Base-by-base conservation (phyloP, 306 rosid genomes). In the Benincasa hispida region DNA sequence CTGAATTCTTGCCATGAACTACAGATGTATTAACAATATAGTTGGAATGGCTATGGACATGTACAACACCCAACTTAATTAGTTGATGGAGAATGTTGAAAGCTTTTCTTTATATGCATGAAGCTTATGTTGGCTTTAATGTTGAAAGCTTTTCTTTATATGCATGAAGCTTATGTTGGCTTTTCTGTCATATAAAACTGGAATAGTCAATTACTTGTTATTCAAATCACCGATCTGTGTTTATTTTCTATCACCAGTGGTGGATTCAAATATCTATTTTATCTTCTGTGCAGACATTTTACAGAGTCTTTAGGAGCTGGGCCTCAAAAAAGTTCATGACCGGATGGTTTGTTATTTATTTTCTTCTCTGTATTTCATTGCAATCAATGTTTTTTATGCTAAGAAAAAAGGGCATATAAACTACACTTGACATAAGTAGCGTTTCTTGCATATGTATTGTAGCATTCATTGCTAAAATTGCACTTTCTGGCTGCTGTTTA, bases 311-410 rank as follows among this genome's bases (percentile, higher is more conserved):
- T 70, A 83, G 93, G 80, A 91, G 97, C 87, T 91, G 97, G 97
- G 89, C 96, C 12, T 91, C 97, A 2, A 89, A 91, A 72, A 91
- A 91, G 85, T 91, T 91, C 83, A 91, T 91, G 97, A 89, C 96
- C 0, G 97, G 97, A 85, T 91, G 97, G 97, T 91, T 42, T 75
- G 73, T 75, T 82, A 83, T 74, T 69, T 76, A 70, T 74, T 77
- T 55, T 42, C 11, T 22, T 24, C 76, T 21, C n/a, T 59, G 59
- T 69, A 54, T 41, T 28, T 72, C 7, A 2, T 14, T 19, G 0
- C 19, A 72, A 12, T 42, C 32, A 10, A 27, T 28, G 76, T 6
- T 70, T 70, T 70, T 72, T 22, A 32, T 17, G 58, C 58, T 3
- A 4, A 17, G 76, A 27, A 9, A 72, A 45, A 15, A 17, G 27